phyloP scores from a whole-genome alignment of 202 grass and related monocot species.

The Cymbopogon flexuosus region DNA sequence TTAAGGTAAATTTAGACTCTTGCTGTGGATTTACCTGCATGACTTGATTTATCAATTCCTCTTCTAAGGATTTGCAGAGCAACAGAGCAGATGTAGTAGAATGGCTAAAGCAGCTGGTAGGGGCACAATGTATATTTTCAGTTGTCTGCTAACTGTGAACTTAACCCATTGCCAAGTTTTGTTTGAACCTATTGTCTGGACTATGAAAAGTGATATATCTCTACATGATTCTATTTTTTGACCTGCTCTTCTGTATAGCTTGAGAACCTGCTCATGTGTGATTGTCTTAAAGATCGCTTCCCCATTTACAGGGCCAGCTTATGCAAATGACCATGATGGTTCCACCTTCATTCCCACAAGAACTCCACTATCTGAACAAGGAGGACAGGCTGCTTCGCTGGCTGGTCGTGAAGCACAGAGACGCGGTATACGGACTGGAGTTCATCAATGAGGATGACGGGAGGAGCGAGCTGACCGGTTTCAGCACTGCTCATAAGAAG shows the following conservation, averaged over 20 bases:
- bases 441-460: slow-evolving; percentile 66
- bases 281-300: neutral
- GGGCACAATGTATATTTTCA: neutral
- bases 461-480: slow-evolving; percentile 38
- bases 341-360: slow-evolving; percentile 67
- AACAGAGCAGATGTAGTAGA: neutral
- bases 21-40: neutral
- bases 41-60: neutral
- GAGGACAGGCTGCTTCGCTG: slow-evolving; percentile 77
- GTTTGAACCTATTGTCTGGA: neutral
- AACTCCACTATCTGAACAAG: slow-evolving; percentile 93
- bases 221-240: neutral
- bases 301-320: neutral
- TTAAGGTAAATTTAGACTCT: neutral
- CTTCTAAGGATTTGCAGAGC: neutral
- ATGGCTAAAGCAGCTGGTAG: neutral
- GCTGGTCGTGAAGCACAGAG: slow-evolving; percentile 84
- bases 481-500: neutral
- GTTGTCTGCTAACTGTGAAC: slow-evolving; percentile 2
- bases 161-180: neutral
- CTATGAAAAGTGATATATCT: neutral
- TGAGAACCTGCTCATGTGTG: neutral
- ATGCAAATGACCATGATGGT: slow-evolving; percentile 98
- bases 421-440: slow-evolving; percentile 65
- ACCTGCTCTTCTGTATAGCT: neutral